phyloP scores from a whole-genome alignment of 148 eudicot species.

The Cornus florida region DNA sequence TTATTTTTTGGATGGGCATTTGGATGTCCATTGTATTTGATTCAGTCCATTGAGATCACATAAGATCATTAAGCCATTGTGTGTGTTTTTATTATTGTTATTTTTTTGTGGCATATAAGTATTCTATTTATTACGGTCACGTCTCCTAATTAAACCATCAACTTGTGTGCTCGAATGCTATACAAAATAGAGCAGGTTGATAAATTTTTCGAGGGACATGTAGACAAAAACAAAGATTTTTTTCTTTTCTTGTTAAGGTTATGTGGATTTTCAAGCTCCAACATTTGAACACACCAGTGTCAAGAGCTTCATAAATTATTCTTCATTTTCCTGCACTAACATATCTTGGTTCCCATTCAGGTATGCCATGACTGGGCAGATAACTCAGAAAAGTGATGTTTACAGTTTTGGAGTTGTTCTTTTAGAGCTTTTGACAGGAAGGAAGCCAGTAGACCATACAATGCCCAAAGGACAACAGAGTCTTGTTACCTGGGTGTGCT shows the following conservation, averaged over 20 bases:
- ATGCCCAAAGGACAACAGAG: constrained; percentile 97
- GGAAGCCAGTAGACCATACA: constrained; percentile 96
- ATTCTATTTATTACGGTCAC: too few species aligned
- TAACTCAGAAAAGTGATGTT: constrained; percentile 93
- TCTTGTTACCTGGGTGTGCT: constrained; percentile 88
- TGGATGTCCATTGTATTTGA: not conserved
- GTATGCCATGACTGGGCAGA: constrained; percentile 98
- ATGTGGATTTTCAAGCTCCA: not conserved
- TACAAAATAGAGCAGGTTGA: too few species aligned
- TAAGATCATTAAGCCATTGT: too few species aligned
- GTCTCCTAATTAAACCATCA: too few species aligned
- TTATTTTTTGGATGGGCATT: not conserved
- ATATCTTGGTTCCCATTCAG: constrained; percentile 29
- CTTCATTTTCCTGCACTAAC: not conserved
- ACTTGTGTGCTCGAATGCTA: not conserved
- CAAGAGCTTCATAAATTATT: not conserved
- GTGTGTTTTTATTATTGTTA: too few species aligned
- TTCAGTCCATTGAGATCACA: too few species aligned
- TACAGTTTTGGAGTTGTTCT: constrained; percentile 98
- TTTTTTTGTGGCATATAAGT: too few species aligned
- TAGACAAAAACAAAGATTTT: too few species aligned
- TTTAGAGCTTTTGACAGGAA: constrained; percentile 87
- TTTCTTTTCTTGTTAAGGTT: not conserved
- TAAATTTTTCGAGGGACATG: too few species aligned
- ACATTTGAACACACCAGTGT: not conserved